Conservation (phyloP, 2,329 filamentous ascomycete species). For the Lecanosticta acicola region DNA sequence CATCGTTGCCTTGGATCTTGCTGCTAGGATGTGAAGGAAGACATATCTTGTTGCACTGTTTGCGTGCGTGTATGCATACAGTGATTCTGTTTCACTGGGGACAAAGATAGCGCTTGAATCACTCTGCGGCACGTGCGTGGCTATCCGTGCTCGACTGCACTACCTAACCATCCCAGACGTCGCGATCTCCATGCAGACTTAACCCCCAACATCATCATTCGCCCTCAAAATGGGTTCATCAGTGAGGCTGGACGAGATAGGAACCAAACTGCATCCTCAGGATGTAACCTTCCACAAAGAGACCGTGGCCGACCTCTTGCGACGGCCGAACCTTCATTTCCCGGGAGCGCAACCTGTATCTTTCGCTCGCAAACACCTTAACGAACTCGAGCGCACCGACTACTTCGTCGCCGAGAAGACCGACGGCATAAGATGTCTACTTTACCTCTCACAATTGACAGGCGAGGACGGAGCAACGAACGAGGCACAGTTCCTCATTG, state of each 20-base stretch:
- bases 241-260: constrained; percentile 4
- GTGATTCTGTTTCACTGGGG: too few species aligned
- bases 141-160: too few species aligned
- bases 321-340: constrained; percentile 62
- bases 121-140: too few species aligned
- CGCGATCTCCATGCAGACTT: too few species aligned
- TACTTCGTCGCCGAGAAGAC: constrained; percentile 99
- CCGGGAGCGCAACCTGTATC: constrained; percentile 93
- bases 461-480: constrained; percentile 26
- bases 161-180: too few species aligned
- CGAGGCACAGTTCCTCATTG: constrained; percentile 86
- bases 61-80: too few species aligned
- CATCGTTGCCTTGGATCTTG: too few species aligned
- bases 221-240: constrained; percentile 11
- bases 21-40: too few species aligned
- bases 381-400: constrained; percentile 75
- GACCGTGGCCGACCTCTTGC: constrained; percentile 53
- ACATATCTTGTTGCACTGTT: too few species aligned
- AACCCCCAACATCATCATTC: not conserved
- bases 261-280: constrained; percentile 16
- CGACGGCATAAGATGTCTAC: constrained; percentile 89
- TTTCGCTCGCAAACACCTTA: constrained; percentile 73
- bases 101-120: too few species aligned
- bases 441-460: constrained; percentile 69
- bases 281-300: constrained; percentile 26